A percentile compares a stretch with the other conserved stretches of the same genome.
Evolutionary conservation across 139 green algal species (phyloP).

Genomic region (Chlamydomonas sphaeroides): DNA sequence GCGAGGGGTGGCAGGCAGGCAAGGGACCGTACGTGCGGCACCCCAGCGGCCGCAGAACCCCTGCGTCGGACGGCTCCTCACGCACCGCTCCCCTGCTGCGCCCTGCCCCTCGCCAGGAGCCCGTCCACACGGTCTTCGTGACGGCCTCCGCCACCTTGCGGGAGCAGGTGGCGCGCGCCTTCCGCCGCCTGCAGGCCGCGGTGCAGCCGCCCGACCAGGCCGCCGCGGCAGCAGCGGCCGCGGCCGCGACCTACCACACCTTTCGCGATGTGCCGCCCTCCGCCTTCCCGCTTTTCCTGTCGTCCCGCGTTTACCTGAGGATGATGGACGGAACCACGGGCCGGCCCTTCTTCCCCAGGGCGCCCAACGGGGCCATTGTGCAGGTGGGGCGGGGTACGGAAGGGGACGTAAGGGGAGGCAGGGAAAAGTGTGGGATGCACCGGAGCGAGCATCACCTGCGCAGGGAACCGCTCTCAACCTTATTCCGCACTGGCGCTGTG

Average conservation of each 20-base stretch:
- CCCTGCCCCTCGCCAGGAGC: too few relatives aligned
- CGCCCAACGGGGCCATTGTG: slow-evolving; percentile 49
- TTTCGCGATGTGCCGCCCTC: slow-evolving; percentile 63
- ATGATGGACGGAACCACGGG: slow-evolving; percentile 74
- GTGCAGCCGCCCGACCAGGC: slow-evolving; percentile 47
- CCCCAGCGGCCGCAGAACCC: too few relatives aligned
- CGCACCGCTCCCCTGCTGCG: too few relatives aligned
- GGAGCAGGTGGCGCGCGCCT: slow-evolving; percentile 70
- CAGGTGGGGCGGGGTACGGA: background rate
- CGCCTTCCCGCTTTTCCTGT: slow-evolving; percentile 86
- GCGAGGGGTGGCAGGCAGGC: too few relatives aligned
- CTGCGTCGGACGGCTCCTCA: too few relatives aligned
- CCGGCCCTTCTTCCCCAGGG: slow-evolving; percentile 74
- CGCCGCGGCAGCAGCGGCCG: slow-evolving; percentile 28
- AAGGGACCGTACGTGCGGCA: too few relatives aligned
- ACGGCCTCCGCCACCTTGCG: slow-evolving; percentile 78
- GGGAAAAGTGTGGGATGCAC: too few relatives aligned
- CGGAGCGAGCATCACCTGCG: too few relatives aligned
- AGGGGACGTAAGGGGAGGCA: too few relatives aligned
- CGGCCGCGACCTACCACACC: slow-evolving; percentile 46
- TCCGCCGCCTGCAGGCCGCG: slow-evolving; percentile 70
- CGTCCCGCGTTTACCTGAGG: slow-evolving; percentile 60
- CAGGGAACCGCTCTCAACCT: too few relatives aligned
- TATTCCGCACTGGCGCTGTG: too few relatives aligned
- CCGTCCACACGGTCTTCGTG: slow-evolving; percentile 70